phyloP scores from a whole-genome alignment of 2,329 filamentous ascomycete genomes.

The Epichloe sp. region DNA sequence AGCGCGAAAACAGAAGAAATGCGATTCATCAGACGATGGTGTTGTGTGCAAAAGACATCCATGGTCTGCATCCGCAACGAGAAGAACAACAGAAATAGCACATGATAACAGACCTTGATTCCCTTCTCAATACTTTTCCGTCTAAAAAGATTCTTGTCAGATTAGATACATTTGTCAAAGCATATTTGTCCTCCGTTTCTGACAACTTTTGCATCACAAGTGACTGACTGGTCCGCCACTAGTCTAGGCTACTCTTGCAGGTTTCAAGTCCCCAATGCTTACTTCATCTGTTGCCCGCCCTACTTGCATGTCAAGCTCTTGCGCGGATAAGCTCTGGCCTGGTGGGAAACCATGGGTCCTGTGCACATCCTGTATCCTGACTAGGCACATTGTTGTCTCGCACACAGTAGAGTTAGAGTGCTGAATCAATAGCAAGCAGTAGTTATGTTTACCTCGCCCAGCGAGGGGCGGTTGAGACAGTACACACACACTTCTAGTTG shows the following conservation, averaged over 20 bases:
- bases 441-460: neutral
- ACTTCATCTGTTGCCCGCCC: neutral
- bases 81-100: too few relatives aligned
- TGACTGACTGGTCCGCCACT: neutral
- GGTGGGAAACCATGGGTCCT: too few relatives aligned
- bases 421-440: neutral
- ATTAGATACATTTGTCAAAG: neutral
- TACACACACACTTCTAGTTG: constrained; percentile 31
- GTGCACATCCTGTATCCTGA: too few relatives aligned
- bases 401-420: neutral
- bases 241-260: neutral
- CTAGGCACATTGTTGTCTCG: too few relatives aligned
- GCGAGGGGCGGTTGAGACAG: neutral
- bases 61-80: too few relatives aligned
- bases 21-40: too few relatives aligned
- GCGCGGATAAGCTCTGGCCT: too few relatives aligned
- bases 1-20: too few relatives aligned
- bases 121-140: neutral
- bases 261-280: neutral
- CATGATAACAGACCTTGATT: neutral
- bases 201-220: neutral
- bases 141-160: neutral
- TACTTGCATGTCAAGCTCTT: neutral
- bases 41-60: too few relatives aligned
- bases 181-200: neutral